These are phyloP conservation scores for Boletus putidus DNA, from an alignment of 1,284 basidiomycete genomes.

Conservation along the genomic window DNA sequence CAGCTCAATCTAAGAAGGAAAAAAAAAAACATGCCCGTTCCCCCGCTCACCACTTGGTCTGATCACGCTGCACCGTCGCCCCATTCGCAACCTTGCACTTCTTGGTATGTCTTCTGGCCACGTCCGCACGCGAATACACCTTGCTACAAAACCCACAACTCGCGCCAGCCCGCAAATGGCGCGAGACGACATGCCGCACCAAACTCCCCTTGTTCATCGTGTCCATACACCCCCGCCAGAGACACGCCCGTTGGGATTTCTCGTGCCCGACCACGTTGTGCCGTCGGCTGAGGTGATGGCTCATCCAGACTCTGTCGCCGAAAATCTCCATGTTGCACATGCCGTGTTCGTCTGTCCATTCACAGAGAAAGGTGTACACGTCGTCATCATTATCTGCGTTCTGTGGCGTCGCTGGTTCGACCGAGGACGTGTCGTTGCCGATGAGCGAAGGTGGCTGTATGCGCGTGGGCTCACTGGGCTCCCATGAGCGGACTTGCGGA, in stretches of 20 bases:
- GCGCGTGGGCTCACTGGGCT: neutral
- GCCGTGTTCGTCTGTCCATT: slow-evolving; percentile 31
- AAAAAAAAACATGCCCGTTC: neutral
- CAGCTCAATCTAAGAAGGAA: neutral
- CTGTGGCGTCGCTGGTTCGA: neutral
- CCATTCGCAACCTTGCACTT: slow-evolving; percentile 33
- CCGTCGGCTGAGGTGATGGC: slow-evolving; percentile 24
- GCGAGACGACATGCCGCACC: slow-evolving; percentile 30
- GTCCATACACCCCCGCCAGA: slow-evolving; percentile 28
- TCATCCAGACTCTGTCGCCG: slow-evolving; percentile 29
- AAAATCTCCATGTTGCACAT: slow-evolving; percentile 28
- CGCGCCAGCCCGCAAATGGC: slow-evolving; percentile 27
- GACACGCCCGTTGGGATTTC: slow-evolving; percentile 19
- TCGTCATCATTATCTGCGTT: slow-evolving; percentile 15
- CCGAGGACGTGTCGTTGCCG: neutral
- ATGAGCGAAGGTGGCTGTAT: neutral
- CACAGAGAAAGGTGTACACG: slow-evolving; percentile 16
- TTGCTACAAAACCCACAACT: slow-evolving; percentile 31
- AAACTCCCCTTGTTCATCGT: slow-evolving; percentile 36
- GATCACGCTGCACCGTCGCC: slow-evolving; percentile 1
- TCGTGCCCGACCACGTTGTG: slow-evolving; percentile 30
- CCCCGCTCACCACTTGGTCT: neutral
- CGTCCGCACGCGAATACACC: slow-evolving; percentile 33
- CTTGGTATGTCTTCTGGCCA: slow-evolving; percentile 31
- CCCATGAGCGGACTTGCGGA: slow-evolving; percentile 4